A percentile compares a stretch with the other conserved stretches of the same genome.
Evolutionary conservation across 169 alveolate species (phyloP).

Genomic region (Plasmodium knowlesi): DNA sequence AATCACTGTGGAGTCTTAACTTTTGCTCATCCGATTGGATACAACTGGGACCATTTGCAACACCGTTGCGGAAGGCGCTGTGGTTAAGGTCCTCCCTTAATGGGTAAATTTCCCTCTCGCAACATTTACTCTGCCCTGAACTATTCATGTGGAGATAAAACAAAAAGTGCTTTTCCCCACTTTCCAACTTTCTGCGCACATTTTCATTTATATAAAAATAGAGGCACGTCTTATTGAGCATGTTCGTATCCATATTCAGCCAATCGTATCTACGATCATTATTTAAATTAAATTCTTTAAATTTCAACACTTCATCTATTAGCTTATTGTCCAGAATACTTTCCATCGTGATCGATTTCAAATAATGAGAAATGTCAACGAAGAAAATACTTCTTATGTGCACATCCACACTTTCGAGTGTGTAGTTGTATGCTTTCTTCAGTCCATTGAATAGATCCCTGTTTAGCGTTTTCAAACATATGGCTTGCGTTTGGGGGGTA

Average conservation of each 20-base stretch:
- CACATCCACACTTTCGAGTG: conserved; percentile 24
- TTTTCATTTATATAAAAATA: conserved; percentile 48
- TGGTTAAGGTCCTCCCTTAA: not conserved
- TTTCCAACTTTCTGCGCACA: conserved; percentile 23
- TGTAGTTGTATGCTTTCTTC: conserved; percentile 39
- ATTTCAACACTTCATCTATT: conserved; percentile 72
- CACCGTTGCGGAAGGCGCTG: not conserved
- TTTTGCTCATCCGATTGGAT: not conserved
- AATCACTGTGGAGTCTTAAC: not conserved
- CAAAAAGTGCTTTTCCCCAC: conserved; percentile 1
- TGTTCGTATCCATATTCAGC: conserved; percentile 56
- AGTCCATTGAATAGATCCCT: conserved; percentile 43
- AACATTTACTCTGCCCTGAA: not conserved
- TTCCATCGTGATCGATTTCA: conserved; percentile 20
- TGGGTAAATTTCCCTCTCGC: not conserved
- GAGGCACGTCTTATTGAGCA: conserved; percentile 46
- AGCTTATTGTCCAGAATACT: conserved; percentile 47
- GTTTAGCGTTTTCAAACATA: conserved; percentile 56
- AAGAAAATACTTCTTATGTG: conserved; percentile 71
- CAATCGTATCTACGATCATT: conserved; percentile 41
- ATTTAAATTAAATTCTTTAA: conserved; percentile 67
- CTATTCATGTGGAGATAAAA: conserved; percentile 3
- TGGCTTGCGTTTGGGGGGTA: conserved; percentile 24
- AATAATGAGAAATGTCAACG: conserved; percentile 47
- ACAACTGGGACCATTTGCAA: not conserved